Evolutionary conservation across 164 flowering plant species (phyloP).

Genomic region (Vitis rotundifolia): DNA sequence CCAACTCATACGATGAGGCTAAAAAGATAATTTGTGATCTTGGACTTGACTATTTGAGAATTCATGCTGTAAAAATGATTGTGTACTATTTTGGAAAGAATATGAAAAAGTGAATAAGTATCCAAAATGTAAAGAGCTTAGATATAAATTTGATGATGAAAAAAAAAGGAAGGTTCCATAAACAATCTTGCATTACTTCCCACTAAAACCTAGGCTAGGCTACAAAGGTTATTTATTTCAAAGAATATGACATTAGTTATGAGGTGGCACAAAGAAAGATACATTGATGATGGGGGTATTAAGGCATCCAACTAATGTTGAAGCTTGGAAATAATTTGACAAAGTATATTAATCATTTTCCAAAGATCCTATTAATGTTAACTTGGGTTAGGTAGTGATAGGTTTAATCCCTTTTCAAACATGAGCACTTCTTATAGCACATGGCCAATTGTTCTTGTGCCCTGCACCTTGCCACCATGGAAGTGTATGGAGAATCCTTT

Average conservation of each 20-base stretch:
- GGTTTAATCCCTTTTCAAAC: neutral
- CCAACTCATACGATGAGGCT: constrained; percentile 4
- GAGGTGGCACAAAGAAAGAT: constrained; percentile 5
- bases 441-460: neutral
- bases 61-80: constrained; percentile 11
- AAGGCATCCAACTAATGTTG: neutral
- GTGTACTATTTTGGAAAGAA: neutral
- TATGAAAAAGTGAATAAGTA: neutral
- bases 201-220: neutral
- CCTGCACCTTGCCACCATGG: no score
- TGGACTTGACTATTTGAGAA: constrained; percentile 4
- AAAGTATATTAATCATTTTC: neutral
- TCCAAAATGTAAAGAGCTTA: neutral
- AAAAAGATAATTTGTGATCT: neutral
- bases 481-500: neutral
- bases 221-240: neutral
- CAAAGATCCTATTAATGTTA: constrained; percentile 10
- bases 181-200: constrained; percentile 4
- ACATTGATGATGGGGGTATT: neutral
- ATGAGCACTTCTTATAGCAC: neutral
- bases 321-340: neutral
- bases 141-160: neutral
- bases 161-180: neutral
- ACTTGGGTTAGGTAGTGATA: neutral
- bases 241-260: neutral